phyloP scores from a whole-genome alignment of 2,329 filamentous ascomycete genomes.

The Tolypocladium ophioglossoides region DNA sequence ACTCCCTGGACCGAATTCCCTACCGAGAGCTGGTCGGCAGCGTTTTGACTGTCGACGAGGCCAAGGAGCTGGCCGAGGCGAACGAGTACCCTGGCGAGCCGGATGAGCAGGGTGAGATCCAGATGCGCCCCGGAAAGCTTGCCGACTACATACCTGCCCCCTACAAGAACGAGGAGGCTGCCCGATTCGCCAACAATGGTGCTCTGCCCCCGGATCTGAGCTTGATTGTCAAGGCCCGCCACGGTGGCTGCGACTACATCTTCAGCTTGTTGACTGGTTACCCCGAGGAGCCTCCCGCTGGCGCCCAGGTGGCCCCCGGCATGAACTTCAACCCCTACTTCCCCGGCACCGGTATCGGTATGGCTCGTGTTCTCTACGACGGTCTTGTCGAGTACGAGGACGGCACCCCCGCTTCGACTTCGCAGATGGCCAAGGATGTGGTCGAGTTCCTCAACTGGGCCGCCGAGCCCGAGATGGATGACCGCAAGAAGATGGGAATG shows the following conservation, averaged over 20 bases:
- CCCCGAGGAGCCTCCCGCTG: slow-evolving; percentile 89
- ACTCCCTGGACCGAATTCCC: slow-evolving; percentile 88
- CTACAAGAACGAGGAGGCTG: slow-evolving; percentile 99
- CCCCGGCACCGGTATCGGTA: slow-evolving; percentile 96
- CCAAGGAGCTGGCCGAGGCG: slow-evolving; percentile 93
- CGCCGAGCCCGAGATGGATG: slow-evolving; percentile 97
- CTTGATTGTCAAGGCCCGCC: slow-evolving; percentile 93
- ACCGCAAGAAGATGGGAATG: slow-evolving; percentile 99
- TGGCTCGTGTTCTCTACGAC: slow-evolving; percentile 97
- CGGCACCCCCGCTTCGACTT: slow-evolving; percentile 83
- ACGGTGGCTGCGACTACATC: slow-evolving; percentile 98
- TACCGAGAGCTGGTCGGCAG: slow-evolving; percentile 87
- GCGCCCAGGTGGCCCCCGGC: slow-evolving; percentile 72
- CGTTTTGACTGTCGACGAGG: slow-evolving; percentile 93
- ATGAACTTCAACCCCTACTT: slow-evolving; percentile 99
- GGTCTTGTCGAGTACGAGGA: slow-evolving; percentile 98
- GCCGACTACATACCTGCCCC: slow-evolving; percentile 92
- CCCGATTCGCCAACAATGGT: slow-evolving; percentile 95
- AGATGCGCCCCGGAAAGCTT: slow-evolving; percentile 97
- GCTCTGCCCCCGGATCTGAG: slow-evolving; percentile 95
- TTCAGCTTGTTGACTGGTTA: slow-evolving; percentile 96
- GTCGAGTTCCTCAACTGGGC: slow-evolving; percentile 99
- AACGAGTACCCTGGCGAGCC: slow-evolving; percentile 98
- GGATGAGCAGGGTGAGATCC: slow-evolving; percentile 94
- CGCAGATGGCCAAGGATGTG: slow-evolving; percentile 99